These are phyloP conservation scores for Diaporthe vexans DNA, from an alignment of 2,329 filamentous ascomycete species.

Conservation along the genomic window DNA sequence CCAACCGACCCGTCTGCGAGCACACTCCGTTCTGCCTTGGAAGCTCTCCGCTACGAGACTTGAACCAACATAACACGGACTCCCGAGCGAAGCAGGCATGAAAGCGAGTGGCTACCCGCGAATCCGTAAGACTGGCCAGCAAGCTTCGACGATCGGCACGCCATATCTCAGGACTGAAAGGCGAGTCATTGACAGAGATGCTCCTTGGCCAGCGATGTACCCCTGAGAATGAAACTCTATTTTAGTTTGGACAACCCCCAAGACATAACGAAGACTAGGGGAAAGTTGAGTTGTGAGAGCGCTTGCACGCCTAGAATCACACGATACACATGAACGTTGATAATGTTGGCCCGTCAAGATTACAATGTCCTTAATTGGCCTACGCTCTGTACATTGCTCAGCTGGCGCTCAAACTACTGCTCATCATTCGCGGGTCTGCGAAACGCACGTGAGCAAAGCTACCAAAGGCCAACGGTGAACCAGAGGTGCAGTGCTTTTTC, in stretches of 20 bases:
- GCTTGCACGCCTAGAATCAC: neutral
- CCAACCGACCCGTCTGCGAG: neutral
- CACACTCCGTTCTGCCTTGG: no score
- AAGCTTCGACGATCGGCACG: conserved; percentile 21
- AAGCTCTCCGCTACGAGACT: neutral
- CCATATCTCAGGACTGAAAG: neutral
- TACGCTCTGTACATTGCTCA: neutral
- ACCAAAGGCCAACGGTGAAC: neutral
- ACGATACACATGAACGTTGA: neutral
- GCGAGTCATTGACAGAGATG: neutral
- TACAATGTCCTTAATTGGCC: neutral
- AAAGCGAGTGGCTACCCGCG: neutral
- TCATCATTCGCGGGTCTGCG: neutral
- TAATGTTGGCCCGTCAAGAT: neutral
- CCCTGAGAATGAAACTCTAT: conserved; percentile 8
- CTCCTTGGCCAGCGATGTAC: neutral
- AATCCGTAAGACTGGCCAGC: neutral
- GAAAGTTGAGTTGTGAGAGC: neutral
- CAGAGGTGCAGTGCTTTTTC: neutral
- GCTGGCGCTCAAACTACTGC: neutral
- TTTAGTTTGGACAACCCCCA: neutral
- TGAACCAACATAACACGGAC: neutral
- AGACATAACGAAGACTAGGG: neutral
- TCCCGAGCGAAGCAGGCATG: neutral
- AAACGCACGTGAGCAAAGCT: neutral